Evolutionary conservation across 1,139 yeast species (phyloP).

Genomic region (Dujonia santamariae): DNA sequence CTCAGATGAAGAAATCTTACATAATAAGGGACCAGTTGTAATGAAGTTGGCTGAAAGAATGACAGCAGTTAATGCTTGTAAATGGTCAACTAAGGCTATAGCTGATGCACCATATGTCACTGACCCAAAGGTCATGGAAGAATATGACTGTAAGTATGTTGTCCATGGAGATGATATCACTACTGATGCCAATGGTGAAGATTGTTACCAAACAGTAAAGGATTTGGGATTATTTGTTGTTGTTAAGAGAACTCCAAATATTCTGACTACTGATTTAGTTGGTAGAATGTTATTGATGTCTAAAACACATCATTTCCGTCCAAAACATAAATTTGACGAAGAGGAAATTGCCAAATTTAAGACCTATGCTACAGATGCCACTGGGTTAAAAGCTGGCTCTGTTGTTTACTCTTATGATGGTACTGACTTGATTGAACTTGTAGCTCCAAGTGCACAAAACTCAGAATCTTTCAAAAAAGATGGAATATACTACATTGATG

Average conservation of each 20-base stretch:
- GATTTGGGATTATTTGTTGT: conserved; percentile 83
- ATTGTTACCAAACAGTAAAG: conserved; percentile 82
- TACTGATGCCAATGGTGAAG: conserved; percentile 92
- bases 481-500: conserved; percentile 62
- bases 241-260: conserved; percentile 90
- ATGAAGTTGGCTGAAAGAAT: conserved; percentile 80
- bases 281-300: conserved; percentile 77
- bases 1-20: conserved; percentile 78
- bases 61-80: conserved; percentile 82
- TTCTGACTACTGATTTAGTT: conserved; percentile 91
- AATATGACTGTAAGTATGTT: conserved; percentile 75
- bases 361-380: conserved; percentile 62
- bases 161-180: conserved; percentile 98
- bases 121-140: conserved; percentile 74
- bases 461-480: conserved; percentile 19
- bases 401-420: conserved; percentile 50
- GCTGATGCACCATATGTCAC: conserved; percentile 94
- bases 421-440: conserved; percentile 28
- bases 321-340: conserved; percentile 25
- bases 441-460: conserved; percentile 27
- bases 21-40: conserved; percentile 90
- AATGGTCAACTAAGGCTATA: conserved; percentile 79
- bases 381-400: conserved; percentile 61
- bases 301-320: conserved; percentile 53
- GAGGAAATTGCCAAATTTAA: conserved; percentile 35